Base-by-base conservation (phyloP, 2,329 filamentous ascomycete genomes). In the Xylaria sp. region DNA sequence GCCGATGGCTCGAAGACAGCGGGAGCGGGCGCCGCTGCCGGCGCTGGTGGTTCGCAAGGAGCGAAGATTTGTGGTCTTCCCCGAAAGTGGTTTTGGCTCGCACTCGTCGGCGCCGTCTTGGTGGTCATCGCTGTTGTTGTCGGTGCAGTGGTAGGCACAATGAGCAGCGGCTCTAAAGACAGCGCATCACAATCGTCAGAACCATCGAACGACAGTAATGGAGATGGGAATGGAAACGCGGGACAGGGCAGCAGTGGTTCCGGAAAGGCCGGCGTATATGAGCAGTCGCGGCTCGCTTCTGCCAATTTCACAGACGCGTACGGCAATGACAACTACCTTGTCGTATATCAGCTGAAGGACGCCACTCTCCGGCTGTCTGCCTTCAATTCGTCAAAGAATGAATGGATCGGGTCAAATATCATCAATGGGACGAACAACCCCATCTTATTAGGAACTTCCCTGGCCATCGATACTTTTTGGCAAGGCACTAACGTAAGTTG, bases 341-440 rank as follows among this genome's bases (percentile, higher is more conserved):
- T 74, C 3, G 60, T 61, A 14, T 74, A 73, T 57, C 72, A 74
- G 60, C 54, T 72, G 31, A 72, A 67, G 35, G 70, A 70, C 46
- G 60, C 57, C 12, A 70, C 71, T 8, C 63, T 74, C 21, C 66
- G 69, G 43, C 57, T 74, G 42, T 74, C 72, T 0, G 63, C 72
- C 3, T 74, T 66, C 63, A 73, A 73, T 59, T 68, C 71, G 28
- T 71, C 70, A 9, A 55, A 61, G 4, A 63, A 62, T 4, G 57
- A 63, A 17, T 74, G 72, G 72, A 61, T 73, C 12, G 67, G 65
- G 15, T 73, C 72, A 25, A 67, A 67, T 11, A 52, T 74, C 21
- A 64, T 71, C 14, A 70, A 74, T 45, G 71, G 69, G 8, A 70
- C 57, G 51, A 38, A 67, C 38, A 50, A 66, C 61, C 56, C 61